phyloP scores from a whole-genome alignment of 768 basidiomycete species.

The Scleroderma citrinum region DNA sequence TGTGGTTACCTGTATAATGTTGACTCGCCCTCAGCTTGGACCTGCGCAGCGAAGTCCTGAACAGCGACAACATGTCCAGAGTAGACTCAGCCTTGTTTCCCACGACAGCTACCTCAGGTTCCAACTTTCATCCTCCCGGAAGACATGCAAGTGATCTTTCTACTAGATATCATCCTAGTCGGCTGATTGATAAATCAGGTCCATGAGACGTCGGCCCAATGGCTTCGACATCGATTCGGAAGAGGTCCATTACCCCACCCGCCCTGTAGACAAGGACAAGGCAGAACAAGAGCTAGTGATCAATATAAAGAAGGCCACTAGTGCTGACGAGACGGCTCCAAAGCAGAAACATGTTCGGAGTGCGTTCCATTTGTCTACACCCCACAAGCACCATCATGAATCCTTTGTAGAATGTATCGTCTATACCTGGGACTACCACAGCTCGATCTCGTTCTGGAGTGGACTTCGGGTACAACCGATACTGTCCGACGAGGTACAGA shows the following conservation, averaged over 20 bases:
- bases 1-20: conserved; percentile 2
- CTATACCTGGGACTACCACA: conserved; percentile 99
- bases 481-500: conserved; percentile 93
- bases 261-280: conserved; percentile 98
- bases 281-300: conserved; percentile 90
- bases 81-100: conserved; percentile 7
- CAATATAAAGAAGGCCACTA: conserved; percentile 98
- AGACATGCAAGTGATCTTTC: conserved; percentile 21
- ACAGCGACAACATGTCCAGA: conserved; percentile 16
- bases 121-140: neutral
- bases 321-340: conserved; percentile 89
- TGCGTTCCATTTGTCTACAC: conserved; percentile 37
- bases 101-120: conserved; percentile 9
- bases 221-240: conserved; percentile 67
- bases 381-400: conserved; percentile 11
- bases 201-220: conserved; percentile 26
- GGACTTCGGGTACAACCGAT: conserved; percentile 96
- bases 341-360: conserved; percentile 99
- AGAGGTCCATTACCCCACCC: conserved; percentile 86
- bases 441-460: conserved; percentile 97
- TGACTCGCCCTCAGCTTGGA: conserved; percentile 8
- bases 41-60: conserved; percentile 9
- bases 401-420: conserved; percentile 80
- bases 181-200: conserved; percentile 22
- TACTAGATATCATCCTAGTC: neutral